Percentiles rank a stretch among this genome's conserved stretches.
Conservation (phyloP, 1,284 basidiomycete species). For the Xerocomus alliaceus region DNA sequence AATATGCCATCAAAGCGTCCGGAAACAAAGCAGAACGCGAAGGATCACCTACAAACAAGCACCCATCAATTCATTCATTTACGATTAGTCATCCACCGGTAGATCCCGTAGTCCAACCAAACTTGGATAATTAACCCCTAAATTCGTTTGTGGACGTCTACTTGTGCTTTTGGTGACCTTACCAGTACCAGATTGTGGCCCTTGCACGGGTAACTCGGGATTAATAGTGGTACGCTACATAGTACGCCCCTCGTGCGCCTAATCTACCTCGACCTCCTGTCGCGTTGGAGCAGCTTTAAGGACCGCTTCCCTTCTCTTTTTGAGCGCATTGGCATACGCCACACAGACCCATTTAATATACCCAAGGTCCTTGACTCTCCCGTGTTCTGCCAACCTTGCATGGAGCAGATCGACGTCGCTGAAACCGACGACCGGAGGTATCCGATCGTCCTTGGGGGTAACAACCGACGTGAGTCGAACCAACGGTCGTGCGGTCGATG, state of each 20-base stretch:
- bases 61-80: constrained; percentile 13
- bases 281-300: constrained; percentile 40
- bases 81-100: constrained; percentile 29
- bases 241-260: background rate
- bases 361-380: constrained; percentile 52
- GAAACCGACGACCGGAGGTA: constrained; percentile 73
- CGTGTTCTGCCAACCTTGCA: constrained; percentile 59
- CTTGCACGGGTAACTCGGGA: too few relatives aligned
- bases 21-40: constrained; percentile 2
- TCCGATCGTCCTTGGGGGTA: constrained; percentile 68
- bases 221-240: background rate
- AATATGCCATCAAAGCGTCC: constrained; percentile 45
- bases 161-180: too few relatives aligned
- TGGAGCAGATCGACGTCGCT: constrained; percentile 71
- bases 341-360: constrained; percentile 72
- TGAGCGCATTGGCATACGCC: constrained; percentile 70
- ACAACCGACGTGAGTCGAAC: constrained; percentile 62
- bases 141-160: too few relatives aligned
- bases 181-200: too few relatives aligned
- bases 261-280: constrained; percentile 16
- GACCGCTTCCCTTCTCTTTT: constrained; percentile 58
- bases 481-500: constrained; percentile 57
- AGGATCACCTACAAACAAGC: constrained; percentile 1
- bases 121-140: background rate
- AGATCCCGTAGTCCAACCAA: constrained; percentile 8